A percentile compares a stretch with the other conserved stretches of the same genome.
phyloP scores from a whole-genome alignment of 176 grass and related monocot genomes.

The Carex littledalei region DNA sequence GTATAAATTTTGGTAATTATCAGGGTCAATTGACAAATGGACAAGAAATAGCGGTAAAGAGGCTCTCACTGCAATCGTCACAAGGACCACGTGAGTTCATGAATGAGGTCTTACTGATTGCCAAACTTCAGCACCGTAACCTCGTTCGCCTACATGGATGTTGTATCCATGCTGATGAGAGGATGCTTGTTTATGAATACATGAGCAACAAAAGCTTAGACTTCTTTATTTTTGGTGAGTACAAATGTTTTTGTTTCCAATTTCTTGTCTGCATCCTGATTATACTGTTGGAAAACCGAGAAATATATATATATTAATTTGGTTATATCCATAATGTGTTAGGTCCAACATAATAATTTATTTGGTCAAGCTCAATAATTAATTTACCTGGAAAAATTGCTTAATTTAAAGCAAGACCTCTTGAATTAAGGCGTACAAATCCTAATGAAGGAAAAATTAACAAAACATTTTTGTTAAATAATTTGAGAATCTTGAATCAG shows the following conservation, averaged over 20 bases:
- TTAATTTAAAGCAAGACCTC: background rate
- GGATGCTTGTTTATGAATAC: conserved; percentile 53
- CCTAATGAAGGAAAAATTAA: background rate
- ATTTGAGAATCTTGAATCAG: background rate
- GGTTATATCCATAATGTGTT: background rate
- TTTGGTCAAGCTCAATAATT: background rate
- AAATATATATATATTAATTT: background rate
- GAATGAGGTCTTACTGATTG: conserved; percentile 60
- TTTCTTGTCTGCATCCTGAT: background rate
- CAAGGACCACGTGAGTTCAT: conserved; percentile 36
- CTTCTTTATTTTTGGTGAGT: conserved; percentile 40
- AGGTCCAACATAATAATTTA: background rate
- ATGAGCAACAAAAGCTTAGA: conserved; percentile 61
- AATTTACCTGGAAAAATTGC: background rate
- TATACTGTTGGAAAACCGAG: background rate
- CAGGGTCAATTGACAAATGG: conserved; percentile 34
- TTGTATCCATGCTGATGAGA: conserved; percentile 43
- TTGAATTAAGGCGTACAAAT: background rate
- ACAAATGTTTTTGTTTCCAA: background rate
- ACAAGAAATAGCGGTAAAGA: conserved; percentile 52
- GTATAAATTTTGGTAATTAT: background rate
- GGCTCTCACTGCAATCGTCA: conserved; percentile 22
- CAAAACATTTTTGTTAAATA: background rate
- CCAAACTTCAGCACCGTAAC: conserved; percentile 56
- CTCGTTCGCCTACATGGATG: conserved; percentile 40